Evolutionary conservation across 257 asterid genomes (phyloP), one percentile per base, ranked within the genome.

Genomic region (Ballota nigra): DNA sequence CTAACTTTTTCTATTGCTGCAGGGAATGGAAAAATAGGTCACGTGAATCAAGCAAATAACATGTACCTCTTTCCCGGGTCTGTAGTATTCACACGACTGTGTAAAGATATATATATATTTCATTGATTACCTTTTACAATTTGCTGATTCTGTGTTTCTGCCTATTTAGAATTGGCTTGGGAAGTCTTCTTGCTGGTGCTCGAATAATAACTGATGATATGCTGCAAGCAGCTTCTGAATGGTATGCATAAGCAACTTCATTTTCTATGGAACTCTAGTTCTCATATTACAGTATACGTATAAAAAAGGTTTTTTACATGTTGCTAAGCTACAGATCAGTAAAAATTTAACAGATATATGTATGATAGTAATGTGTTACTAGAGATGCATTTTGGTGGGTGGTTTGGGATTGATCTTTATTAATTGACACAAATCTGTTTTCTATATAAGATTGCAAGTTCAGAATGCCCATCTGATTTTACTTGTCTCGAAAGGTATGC

Each of bases 1-100:
- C 51, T 70, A 60, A 72, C 66, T 74, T 58, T 12, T 67, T 40
- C 76, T 22, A 7, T 28, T 73, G 69, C 51, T 78, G 79, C 96
- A 95, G 99, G 94, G 70, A 82, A 82, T 63, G 99, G 97, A 62
- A 89, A 83, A 82, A 77, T 75, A 45, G 97, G 97, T 33, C 90
- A 89, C 72, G 99, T 92, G 73, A 95, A 95, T 83, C 99, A 95
- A 88, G 99, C 99, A 62, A 95, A 95, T 77, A 95, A 95, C 77
- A 92, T 95, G 99, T 95, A 95, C 84, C 91, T 95, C 56, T 95
- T 95, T 79, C 98, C 98, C 1, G 99, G 99, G 99, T 95, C 53
- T 29, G 97, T 88, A 78, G 38, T 73, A 65, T 73, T 72, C 75
- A 66, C 56, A 24, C 26, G 8, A 68, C 40, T 68, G 8, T 57